A percentile compares a stretch with the other conserved stretches of the same genome.
These are phyloP conservation scores for Neckera pumila DNA, from an alignment of 225 moss, liverwort and hornwort species.

Conservation along the genomic window DNA sequence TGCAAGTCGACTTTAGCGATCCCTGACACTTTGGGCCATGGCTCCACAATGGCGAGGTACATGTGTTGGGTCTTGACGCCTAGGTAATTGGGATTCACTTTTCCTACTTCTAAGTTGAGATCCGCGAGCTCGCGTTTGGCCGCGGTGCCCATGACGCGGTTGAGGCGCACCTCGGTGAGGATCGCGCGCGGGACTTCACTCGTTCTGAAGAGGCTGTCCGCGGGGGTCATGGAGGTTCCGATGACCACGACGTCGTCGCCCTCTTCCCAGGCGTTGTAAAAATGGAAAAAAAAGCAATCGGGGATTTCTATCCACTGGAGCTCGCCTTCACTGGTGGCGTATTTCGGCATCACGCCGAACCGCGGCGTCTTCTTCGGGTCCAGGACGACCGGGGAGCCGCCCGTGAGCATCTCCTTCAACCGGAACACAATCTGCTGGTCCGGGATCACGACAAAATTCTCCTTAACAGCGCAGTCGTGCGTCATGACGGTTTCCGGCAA, in stretches of 20 bases:
- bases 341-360: constrained; percentile 73
- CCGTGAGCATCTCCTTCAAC: constrained; percentile 59
- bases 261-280: constrained; percentile 96
- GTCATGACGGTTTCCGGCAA: constrained; percentile 82
- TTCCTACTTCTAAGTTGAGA: constrained; percentile 80
- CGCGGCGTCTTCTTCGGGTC: constrained; percentile 57
- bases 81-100: constrained; percentile 57
- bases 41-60: constrained; percentile 79
- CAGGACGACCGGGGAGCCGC: constrained; percentile 71
- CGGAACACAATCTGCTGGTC: constrained; percentile 90
- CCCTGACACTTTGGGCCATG: constrained; percentile 94
- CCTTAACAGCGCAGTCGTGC: constrained; percentile 86
- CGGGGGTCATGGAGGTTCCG: constrained; percentile 86
- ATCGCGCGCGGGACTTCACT: constrained; percentile 36
- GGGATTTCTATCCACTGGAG: constrained; percentile 80
- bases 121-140: constrained; percentile 43
- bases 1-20: constrained; percentile 75
- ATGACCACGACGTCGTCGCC: constrained; percentile 65
- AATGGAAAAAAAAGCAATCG: constrained; percentile 77
- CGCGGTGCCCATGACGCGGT: constrained; percentile 42
- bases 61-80: constrained; percentile 53
- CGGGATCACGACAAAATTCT: constrained; percentile 75
- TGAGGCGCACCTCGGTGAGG: constrained; percentile 67
- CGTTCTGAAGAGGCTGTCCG: constrained; percentile 80
- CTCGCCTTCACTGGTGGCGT: constrained; percentile 49